Evolutionary conservation across 805 yeast genomes (phyloP).

Genomic region (Maudiozyma barnettii): DNA sequence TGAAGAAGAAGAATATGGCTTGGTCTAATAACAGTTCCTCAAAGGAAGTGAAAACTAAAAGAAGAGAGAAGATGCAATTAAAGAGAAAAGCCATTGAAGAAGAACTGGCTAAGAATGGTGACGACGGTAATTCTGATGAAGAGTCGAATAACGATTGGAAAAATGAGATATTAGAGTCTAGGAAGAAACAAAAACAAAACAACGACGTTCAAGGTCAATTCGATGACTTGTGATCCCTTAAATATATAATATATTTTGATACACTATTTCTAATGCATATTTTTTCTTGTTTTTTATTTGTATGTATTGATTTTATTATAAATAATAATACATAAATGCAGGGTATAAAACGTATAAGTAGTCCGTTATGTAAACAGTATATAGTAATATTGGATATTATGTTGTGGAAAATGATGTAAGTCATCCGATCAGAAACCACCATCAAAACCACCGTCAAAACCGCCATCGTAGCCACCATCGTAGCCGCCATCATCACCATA

Average conservation of each 20-base stretch:
- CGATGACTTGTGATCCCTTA: constrained; percentile 39
- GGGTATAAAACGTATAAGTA: too few species aligned
- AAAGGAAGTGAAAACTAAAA: constrained; percentile 50
- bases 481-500: constrained; percentile 24
- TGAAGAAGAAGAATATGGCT: constrained; percentile 48
- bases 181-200: constrained; percentile 33
- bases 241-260: not conserved
- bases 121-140: constrained; percentile 30
- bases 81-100: constrained; percentile 58
- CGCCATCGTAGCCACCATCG: constrained; percentile 20
- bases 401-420: not conserved
- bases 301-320: not conserved
- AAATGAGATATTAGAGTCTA: constrained; percentile 60
- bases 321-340: too few species aligned
- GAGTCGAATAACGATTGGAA: constrained; percentile 77
- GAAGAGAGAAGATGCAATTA: constrained; percentile 50
- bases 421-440: constrained; percentile 5
- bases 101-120: constrained; percentile 34
- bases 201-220: constrained; percentile 46
- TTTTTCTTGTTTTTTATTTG: not conserved
- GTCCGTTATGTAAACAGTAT: too few species aligned
- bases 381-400: too few species aligned
- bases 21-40: constrained; percentile 70
- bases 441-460: constrained; percentile 13
- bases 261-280: not conserved